Base-by-base conservation (phyloP, 2,329 filamentous ascomycete species). In the Zelopaecilomyces penicillatus region DNA sequence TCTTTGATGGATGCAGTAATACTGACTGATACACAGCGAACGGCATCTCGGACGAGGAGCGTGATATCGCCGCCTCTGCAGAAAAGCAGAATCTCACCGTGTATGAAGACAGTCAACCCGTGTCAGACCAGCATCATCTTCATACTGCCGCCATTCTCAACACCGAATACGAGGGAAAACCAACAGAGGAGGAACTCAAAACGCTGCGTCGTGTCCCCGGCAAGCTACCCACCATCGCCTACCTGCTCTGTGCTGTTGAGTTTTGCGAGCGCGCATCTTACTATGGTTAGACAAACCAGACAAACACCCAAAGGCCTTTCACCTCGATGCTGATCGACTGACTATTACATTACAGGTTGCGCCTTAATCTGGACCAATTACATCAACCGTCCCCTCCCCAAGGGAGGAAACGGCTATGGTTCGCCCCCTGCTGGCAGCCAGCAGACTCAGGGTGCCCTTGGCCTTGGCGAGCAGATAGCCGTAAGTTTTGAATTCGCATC, bases 201-300 rank as follows among this genome's bases (percentile, higher is more conserved):
- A 74, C 72, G 4, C 61, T 80, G 5, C 68, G 68, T 32, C 74
- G 75, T 49, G 68, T 79, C 6, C 63, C 75, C n/a, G 76, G 67
- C 35, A 61, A 54, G 3, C 65, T 82, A 2, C 75, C 78, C 1
- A 46, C 62, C 9, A 64, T 74, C 4, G 70, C 75, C n/a, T 82
- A 76, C 52, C 54, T 75, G 3, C 70, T 82, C 30, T 81, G 77
- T 49, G 52, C 74, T 5, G 75, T 80, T 35, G 78, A 82, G 50
- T 75, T 81, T 48, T 75, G 74, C 44, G 78, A 82, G 55, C 66
- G 78, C 44, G 77, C 76, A 3, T 80, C 76, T 0, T 82, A 76
- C 65, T 80, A 79, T 54, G 78, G 77, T 48, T 66, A 34, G 12
- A 34, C 9, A 34, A 34, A 34, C 32, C 32, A 34, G 32, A 9